phyloP scores from a whole-genome alignment of 805 yeast species.

The Saturnispora hagleri region DNA sequence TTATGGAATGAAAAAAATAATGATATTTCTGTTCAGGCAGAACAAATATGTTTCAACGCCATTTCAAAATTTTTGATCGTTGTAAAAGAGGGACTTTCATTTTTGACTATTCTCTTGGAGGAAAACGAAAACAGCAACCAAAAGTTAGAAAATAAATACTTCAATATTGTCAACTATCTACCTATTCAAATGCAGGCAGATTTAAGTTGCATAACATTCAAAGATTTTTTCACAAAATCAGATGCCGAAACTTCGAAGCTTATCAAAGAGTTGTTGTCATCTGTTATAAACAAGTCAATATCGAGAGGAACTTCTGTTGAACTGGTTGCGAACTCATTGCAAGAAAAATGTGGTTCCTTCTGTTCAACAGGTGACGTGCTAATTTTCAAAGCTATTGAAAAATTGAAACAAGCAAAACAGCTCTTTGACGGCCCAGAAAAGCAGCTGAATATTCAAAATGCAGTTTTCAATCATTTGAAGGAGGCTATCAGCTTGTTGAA shows the following conservation, averaged over 20 bases:
- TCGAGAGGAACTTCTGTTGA: constrained; percentile 91
- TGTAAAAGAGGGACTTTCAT: constrained; percentile 85
- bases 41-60: constrained; percentile 78
- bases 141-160: constrained; percentile 29
- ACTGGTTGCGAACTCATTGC: constrained; percentile 74
- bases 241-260: constrained; percentile 47
- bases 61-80: constrained; percentile 64
- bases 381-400: constrained; percentile 90
- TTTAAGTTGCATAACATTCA: constrained; percentile 57
- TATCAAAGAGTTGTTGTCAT: constrained; percentile 78
- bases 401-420: constrained; percentile 76
- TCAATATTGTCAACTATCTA: constrained; percentile 61
- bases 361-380: constrained; percentile 91
- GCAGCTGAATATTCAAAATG: constrained; percentile 47
- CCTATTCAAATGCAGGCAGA: constrained; percentile 59
- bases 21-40: constrained; percentile 78
- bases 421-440: constrained; percentile 61
- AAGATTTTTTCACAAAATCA: constrained; percentile 67
- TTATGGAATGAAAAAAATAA: constrained; percentile 32
- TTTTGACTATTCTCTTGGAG: constrained; percentile 70
- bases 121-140: constrained; percentile 34
- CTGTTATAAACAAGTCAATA: constrained; percentile 82
- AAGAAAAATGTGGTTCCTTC: constrained; percentile 89
- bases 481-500: constrained; percentile 72
- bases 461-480: constrained; percentile 37